Evolutionary conservation across 164 flowering plant species (phyloP), one percentile per base, ranked within the genome.

Genomic region (Chimonanthus praecox): DNA sequence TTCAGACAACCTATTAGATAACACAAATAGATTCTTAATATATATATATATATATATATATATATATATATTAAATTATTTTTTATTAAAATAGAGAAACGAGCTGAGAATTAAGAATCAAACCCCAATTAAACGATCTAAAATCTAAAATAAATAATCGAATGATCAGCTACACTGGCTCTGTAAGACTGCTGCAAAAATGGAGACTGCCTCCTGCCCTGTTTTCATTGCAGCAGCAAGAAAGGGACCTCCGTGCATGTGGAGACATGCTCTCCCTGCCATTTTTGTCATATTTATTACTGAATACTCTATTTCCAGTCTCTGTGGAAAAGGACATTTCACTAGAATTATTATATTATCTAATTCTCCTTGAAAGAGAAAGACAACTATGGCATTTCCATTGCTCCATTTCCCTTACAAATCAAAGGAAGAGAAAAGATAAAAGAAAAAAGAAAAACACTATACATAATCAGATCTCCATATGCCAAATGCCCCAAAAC

Each of bases 331-430:
- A 20, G 33, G 11, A 63, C 68, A 65, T 65, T 65, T 65, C 48
- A 45, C 43, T 33, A 4, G 47, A 4, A 11, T 65, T 65, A 15
- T 15, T 8, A 43, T 45, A 18, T 63, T 20, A 63, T 43, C 18
- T 48, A 13, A 33, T 45, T 10, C 11, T 15, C 11, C 15, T n/a
- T 9, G 68, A 65, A 44, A 54, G 10, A 54, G 60, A 54, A 44
- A 45, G 68, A 58, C 54, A 73, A 73, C 33, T 61, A 11, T 62
- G 67, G 45, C 51, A 46, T 47, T 46, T 61, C 73, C 67, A 71
- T 66, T 66, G 43, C 69, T 43, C 44, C 70, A 11, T 11, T 21
- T 49, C n/a, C 75, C 61, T 51, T 65, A 10, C 43, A 49, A 64
- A 60, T 70, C 8, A 50, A 54, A n/a, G 47, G 7, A 15, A 11